Evolutionary conservation across 306 rosid genomes (phyloP).

Genomic region (Dryas octopetala): DNA sequence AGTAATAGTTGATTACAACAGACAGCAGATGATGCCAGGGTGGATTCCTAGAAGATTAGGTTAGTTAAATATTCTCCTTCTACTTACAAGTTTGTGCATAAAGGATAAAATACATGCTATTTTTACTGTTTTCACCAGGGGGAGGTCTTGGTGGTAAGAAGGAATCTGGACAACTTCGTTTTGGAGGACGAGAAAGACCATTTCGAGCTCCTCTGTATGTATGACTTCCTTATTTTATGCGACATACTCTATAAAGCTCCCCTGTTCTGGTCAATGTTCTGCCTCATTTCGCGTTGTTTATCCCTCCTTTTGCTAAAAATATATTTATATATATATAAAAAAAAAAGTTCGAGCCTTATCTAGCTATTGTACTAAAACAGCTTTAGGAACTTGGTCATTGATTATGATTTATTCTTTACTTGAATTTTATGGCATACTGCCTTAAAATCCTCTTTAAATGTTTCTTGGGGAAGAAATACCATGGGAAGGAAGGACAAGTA

Average conservation of each 20-base stretch:
- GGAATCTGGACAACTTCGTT: conserved; percentile 97
- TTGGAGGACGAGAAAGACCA: conserved; percentile 95
- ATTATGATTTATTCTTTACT: not conserved
- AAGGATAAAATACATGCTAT: conserved; percentile 15
- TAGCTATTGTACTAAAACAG: not conserved
- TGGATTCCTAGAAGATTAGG: conserved; percentile 99
- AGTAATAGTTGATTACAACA: conserved; percentile 78
- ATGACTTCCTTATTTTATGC: conserved; percentile 21
- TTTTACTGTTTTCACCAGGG: conserved; percentile 42
- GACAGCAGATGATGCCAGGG: conserved; percentile 89
- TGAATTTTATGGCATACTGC: not conserved
- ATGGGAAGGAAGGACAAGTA: not conserved
- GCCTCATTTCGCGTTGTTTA: not conserved
- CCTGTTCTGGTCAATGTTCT: not conserved
- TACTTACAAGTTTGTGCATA: not conserved
- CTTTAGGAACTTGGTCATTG: not conserved
- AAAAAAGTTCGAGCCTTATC: not conserved
- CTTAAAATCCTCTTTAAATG: not conserved
- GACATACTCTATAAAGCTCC: conserved; percentile 8
- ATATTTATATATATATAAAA: no score
- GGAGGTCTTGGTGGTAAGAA: conserved; percentile 96
- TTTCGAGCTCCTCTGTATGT: conserved; percentile 86
- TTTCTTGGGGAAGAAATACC: not conserved
- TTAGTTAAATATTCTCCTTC: conserved; percentile 32
- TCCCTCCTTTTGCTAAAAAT: not conserved